Evolutionary conservation across 202 grass and related monocot species (phyloP), one percentile per base, ranked within the genome.

Genomic region (Panicum hallii): DNA sequence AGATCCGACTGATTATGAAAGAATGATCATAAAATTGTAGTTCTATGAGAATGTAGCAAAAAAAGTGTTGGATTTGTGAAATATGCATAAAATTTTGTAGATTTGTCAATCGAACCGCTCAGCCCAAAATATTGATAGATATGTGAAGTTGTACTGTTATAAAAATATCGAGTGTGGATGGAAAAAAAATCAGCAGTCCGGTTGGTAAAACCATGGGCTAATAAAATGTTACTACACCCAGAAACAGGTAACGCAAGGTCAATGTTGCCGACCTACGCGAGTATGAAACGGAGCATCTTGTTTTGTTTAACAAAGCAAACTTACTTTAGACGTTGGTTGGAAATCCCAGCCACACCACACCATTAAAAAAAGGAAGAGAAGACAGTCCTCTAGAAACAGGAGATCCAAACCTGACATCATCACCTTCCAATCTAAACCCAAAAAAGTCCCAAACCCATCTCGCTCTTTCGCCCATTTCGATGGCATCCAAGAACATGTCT

Each of bases 291-390:
- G 23, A 19, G 19, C 64, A 67, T 67, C 64, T 41, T 67, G 36
- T 3, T 58, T 58, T 75, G 52, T 23, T 75, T 75, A 57, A 22
- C 14, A 65, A 65, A 38, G 11, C 15, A 32, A 14, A 32, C 54
- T 67, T 26, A 67, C 34, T 43, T 68, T 50, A 22, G 11, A 55
- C 7, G 63, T 55, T 67, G 20, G 13, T 4, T 44, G 63, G 10
- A 47, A 23, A 80, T 80, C 63, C 63, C 78, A 57, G 70, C 50
- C 23, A 42, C 10, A 34, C 34, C 34, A 34, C 32, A 32, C 60
- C 7, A 47, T 63, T 7, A 26, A 26, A 26, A 26, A 32, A 11
- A 11, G 47, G 9, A 26, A 77, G 20, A 15, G 36, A 15, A 9
- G 28, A 6, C 45, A 15, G 19, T 23, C 30, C 1, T 42, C 63